Evolutionary conservation across 1,284 basidiomycete species (phyloP), one percentile per base, ranked within the genome.

Genomic region (Heterobasidion irregulare): DNA sequence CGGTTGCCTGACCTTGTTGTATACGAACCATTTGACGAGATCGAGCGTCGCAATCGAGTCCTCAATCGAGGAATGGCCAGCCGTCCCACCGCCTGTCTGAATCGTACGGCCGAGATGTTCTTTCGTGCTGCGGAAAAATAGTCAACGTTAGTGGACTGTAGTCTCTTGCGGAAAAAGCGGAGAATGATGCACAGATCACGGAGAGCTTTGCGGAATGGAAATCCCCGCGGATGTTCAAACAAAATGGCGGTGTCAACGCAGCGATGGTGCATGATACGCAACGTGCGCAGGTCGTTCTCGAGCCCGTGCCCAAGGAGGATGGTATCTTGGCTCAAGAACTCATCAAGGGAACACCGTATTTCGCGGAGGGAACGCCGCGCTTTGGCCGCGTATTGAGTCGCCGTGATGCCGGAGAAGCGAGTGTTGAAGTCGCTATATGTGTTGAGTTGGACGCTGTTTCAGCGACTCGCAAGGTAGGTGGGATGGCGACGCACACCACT

Each of bases 221-320:
- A 74, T 2, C 94, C 93, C 45, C 81, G 79, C 2, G 77, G 74
- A 66, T 96, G 94, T 13, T 89, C 91, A 64, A 94, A 94, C 16
- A 97, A 72, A 12, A 87, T 73, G 0, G 83, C 87, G 0, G 94
- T 96, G 64, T 97, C 94, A 16, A 97, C 79, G 57, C 92, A 86
- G 58, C 75, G 80, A 55, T 79, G 74, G 66, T 97, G 94, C 1
- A 97, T 72, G 63, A 97, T 84, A 15, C 94, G 78, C 59, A 97
- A 71, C 6, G 94, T 87, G 65, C 86, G 88, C 59, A 97, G 72
- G 66, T 97, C 94, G 66, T 97, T 97, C 59, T 97, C 94, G 12
- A 97, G 75, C 0, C 82, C 83, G 71, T 92, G 88, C 0, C 93
- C 93, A 56, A 94, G 84, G 34, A 95, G 72, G 58, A 94, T 84